Conservation (phyloP, 2,329 filamentous ascomycete species). For the Fusarium metavorans region DNA sequence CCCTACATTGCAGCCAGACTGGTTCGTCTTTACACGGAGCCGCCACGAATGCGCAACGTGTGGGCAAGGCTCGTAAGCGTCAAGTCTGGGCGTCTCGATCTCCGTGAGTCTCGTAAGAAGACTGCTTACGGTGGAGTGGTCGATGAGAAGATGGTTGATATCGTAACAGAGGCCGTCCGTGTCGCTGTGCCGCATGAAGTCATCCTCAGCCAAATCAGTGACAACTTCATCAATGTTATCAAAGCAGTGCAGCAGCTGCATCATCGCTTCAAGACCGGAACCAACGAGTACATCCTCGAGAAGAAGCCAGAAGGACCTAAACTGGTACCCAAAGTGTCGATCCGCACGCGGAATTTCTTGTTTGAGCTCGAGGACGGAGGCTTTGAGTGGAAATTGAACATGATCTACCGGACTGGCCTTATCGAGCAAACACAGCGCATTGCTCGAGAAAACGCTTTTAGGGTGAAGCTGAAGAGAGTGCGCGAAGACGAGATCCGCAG, state of each 20-base stretch:
- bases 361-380: conserved; percentile 96
- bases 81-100: conserved; percentile 83
- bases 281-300: conserved; percentile 87
- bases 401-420: conserved; percentile 91
- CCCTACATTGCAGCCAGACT: conserved; percentile 85
- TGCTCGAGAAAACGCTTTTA: conserved; percentile 90
- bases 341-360: conserved; percentile 83
- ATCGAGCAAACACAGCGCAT: conserved; percentile 91
- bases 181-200: conserved; percentile 92
- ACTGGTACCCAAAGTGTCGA: conserved; percentile 83
- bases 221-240: conserved; percentile 88
- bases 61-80: conserved; percentile 91
- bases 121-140: conserved; percentile 66
- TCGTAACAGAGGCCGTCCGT: conserved; percentile 86
- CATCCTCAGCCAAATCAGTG: conserved; percentile 89
- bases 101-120: conserved; percentile 81
- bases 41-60: conserved; percentile 82
- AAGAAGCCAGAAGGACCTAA: conserved; percentile 90
- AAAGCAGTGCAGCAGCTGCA: conserved; percentile 94
- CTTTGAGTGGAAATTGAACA: conserved; percentile 96
- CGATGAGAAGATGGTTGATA: conserved; percentile 85
- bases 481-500: conserved; percentile 75
- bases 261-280: conserved; percentile 89
- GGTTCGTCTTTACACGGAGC: conserved; percentile 86
- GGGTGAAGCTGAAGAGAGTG: conserved; percentile 87